Percentiles rank a stretch among this genome's conserved stretches.
Conservation (phyloP, 345 rosid species). For the Clausena lansium region DNA sequence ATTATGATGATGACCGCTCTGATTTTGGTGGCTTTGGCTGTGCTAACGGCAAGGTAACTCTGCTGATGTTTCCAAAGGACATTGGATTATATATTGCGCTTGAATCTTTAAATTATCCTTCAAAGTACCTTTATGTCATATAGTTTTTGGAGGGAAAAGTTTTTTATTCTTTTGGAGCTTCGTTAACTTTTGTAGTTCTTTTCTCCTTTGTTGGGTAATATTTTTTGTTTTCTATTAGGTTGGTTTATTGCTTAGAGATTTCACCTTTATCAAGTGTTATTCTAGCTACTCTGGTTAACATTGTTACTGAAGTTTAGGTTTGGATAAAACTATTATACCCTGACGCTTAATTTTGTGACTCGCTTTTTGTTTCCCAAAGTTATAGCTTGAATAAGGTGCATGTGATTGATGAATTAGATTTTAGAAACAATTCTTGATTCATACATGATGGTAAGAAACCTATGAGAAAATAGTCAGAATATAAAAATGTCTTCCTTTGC, state of each 20-base stretch:
- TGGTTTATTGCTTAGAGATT: not conserved
- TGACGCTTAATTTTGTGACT: not conserved
- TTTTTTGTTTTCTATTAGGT: no score
- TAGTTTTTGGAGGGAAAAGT: not conserved
- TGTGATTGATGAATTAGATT: not conserved
- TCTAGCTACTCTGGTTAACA: not conserved
- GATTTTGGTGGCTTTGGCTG: conserved; percentile 83
- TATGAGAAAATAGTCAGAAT: not conserved
- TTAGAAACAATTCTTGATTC: not conserved
- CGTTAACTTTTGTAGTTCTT: not conserved
- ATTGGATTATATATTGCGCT: not conserved
- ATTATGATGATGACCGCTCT: conserved; percentile 84
- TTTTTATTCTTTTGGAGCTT: not conserved
- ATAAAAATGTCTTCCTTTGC: not conserved
- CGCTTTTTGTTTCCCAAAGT: not conserved
- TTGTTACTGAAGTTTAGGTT: not conserved
- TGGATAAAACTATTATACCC: not conserved
- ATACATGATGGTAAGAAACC: not conserved
- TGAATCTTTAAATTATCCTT: not conserved
- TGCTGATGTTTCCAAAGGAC: not conserved
- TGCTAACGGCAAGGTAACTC: conserved; percentile 77
- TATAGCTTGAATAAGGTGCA: not conserved
- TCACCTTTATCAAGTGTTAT: conserved; percentile 23
- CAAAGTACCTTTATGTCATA: not conserved
- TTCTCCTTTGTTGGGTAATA: not conserved